Evolutionary conservation across 2,329 filamentous ascomycete species (phyloP).

Genomic region (Ophiosphaerella narmari): DNA sequence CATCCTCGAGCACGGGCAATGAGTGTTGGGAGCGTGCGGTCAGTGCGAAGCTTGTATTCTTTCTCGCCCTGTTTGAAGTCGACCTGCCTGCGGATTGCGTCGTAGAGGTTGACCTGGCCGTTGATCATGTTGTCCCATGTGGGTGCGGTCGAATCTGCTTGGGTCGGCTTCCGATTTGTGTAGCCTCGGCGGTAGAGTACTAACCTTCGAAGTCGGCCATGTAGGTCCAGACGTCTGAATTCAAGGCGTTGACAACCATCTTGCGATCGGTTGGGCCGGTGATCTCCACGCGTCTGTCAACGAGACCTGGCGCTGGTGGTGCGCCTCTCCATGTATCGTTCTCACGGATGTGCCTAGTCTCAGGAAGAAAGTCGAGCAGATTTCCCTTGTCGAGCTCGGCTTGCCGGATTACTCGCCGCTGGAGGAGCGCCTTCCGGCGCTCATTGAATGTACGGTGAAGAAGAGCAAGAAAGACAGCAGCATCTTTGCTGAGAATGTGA

Average conservation of each 20-base stretch:
- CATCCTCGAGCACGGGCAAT: conserved; percentile 95
- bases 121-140: conserved; percentile 99
- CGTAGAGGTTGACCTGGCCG: conserved; percentile 96
- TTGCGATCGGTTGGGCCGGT: conserved; percentile 96
- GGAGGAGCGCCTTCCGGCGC: conserved; percentile 84
- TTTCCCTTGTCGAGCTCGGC: conserved; percentile 89
- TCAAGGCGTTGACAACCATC: conserved; percentile 98
- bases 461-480: conserved; percentile 88
- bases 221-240: conserved; percentile 96
- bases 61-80: conserved; percentile 96
- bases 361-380: conserved; percentile 90
- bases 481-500: conserved; percentile 91
- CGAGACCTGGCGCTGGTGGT: conserved; percentile 84
- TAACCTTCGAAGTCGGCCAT: conserved; percentile 99
- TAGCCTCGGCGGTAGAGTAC: conserved; percentile 19
- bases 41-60: conserved; percentile 95
- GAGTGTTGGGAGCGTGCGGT: conserved; percentile 83
- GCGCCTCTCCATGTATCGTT: conserved; percentile 93
- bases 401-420: conserved; percentile 84
- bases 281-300: conserved; percentile 94
- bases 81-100: conserved; percentile 89
- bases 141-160: conserved; percentile 84
- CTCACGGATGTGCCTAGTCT: conserved; percentile 94
- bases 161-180: conserved; percentile 10
- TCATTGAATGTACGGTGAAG: conserved; percentile 93